Evolutionary conservation across 1,284 basidiomycete species (phyloP), one percentile per base, ranked within the genome.

Genomic region (Sporisorium iseilematis-ciliati): DNA sequence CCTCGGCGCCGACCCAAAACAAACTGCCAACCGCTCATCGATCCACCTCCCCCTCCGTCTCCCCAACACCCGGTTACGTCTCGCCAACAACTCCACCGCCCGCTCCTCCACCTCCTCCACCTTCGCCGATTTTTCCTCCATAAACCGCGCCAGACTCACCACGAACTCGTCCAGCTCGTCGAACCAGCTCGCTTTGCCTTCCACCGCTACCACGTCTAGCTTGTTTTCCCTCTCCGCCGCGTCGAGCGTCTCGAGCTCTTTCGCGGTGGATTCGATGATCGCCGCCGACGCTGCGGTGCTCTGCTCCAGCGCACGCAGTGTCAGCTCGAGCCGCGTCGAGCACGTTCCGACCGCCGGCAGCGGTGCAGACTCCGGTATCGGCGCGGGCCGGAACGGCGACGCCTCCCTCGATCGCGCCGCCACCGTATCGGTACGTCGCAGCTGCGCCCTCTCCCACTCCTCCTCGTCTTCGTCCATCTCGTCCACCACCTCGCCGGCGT

Each of bases 391-490:
- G 52, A 71, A 77, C 1, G 80, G 80, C 42, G 78, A 78, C 18
- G 55, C 35, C 42, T 75, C 81, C 31, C 71, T 38, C 38, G 65
- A 68, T 20, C 16, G 49, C 23, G 58, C 48, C 4, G 51, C 8
- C 54, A 38, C 12, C 38, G 76, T 77, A n/a, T n/a, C n/a, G n/a
- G n/a, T n/a, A 0, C 78, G 72, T 10, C 70, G 58, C 49, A 82
- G 33, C 62, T 82, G 81, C 0, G 79, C 76, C 3, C 57, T 53
- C 50, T 82, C 81, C 79, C 79, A 85, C 63, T 86, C 88, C 77
- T 90, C 88, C 60, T 90, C 89, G 57, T 92, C 91, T 58, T 92
- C 92, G 38, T 92, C 91, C 62, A 90, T 89, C 55, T 90, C 90
- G 73, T 92, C 90, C 85, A 92, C 91, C 86, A 91, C 90, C 91